Percentiles rank a stretch among this genome's conserved stretches.
Evolutionary conservation across 2,329 filamentous ascomycete species (phyloP).

Genomic region (Verruconis gallopava): DNA sequence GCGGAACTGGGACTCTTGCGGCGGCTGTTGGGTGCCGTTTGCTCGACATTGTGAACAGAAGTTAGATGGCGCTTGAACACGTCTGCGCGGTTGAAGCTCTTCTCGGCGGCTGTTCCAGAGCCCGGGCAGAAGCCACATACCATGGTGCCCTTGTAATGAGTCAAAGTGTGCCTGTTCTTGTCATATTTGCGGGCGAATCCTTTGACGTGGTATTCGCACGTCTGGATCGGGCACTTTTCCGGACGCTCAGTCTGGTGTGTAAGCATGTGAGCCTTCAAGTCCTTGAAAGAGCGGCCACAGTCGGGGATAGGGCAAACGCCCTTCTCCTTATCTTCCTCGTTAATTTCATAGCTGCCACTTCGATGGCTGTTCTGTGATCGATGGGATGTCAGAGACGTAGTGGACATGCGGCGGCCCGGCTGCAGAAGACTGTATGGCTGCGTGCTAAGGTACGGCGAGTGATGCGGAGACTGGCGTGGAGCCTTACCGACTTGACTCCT

Average conservation of each 20-base stretch:
- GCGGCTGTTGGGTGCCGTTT: conserved; percentile 81
- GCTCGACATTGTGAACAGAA: conserved; percentile 82
- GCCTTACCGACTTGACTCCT: conserved; percentile 31
- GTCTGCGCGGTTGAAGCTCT: conserved; percentile 90
- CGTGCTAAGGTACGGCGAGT: conserved; percentile 54
- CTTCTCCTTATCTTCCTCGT: conserved; percentile 50
- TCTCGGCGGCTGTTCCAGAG: conserved; percentile 76
- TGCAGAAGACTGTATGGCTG: conserved; percentile 36
- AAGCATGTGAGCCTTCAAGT: conserved; percentile 86
- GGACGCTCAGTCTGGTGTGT: conserved; percentile 84
- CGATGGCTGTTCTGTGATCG: conserved; percentile 46
- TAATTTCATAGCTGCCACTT: conserved; percentile 26
- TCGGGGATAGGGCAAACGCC: conserved; percentile 68
- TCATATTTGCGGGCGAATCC: conserved; percentile 93
- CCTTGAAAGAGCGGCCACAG: conserved; percentile 78
- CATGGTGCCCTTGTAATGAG: conserved; percentile 96
- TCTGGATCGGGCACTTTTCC: conserved; percentile 86
- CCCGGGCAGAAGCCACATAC: conserved; percentile 90
- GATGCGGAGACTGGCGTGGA: conserved; percentile 33
- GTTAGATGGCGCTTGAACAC: conserved; percentile 93
- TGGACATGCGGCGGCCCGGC: conserved; percentile 48
- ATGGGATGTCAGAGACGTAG: conserved; percentile 57
- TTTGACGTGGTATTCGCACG: conserved; percentile 83
- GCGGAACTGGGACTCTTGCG: conserved; percentile 45
- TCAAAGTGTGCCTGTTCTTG: conserved; percentile 87